These are phyloP conservation scores for Fusarium euwallaceae DNA, from an alignment of 2,329 filamentous ascomycete genomes.

Conservation along the genomic window DNA sequence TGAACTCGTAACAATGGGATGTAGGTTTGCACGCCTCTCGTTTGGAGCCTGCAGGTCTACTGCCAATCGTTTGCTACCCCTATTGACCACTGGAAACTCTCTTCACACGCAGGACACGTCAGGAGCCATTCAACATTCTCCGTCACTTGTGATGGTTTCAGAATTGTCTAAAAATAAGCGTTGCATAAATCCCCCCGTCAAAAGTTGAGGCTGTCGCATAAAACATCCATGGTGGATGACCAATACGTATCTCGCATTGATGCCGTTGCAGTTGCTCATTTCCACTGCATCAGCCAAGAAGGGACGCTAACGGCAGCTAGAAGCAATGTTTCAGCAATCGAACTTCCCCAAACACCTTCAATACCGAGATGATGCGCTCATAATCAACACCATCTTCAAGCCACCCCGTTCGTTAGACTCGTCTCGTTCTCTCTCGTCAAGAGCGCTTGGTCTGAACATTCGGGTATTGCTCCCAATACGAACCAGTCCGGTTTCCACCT, in stretches of 20 bases:
- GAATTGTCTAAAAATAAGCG: slow-evolving; percentile 3
- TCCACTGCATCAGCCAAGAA: slow-evolving; percentile 13
- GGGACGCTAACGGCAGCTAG: not conserved
- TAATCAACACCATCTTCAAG: slow-evolving; percentile 3
- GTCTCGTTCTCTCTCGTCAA: not conserved
- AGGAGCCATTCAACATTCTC: not conserved
- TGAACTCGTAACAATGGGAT: too few relatives aligned
- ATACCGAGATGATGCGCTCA: not conserved
- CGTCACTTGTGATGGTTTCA: not conserved
- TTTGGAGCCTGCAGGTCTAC: not conserved
- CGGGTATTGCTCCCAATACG: slow-evolving; percentile 30
- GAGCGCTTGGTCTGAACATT: not conserved
- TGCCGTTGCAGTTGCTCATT: slow-evolving; percentile 9
- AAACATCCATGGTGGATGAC: not conserved
- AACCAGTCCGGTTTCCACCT: slow-evolving; percentile 5
- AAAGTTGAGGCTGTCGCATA: slow-evolving; percentile 10
- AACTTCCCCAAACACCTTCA: not conserved
- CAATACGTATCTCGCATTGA: slow-evolving; percentile 3
- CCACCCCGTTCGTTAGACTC: slow-evolving; percentile 9
- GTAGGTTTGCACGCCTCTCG: too few relatives aligned
- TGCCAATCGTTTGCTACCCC: not conserved
- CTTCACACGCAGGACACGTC: not conserved
- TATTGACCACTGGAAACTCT: not conserved
- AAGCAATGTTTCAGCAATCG: not conserved
- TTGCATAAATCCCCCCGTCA: not conserved